phyloP scores from a whole-genome alignment of 2,329 filamentous ascomycete species.

The Aschersonia sp. region DNA sequence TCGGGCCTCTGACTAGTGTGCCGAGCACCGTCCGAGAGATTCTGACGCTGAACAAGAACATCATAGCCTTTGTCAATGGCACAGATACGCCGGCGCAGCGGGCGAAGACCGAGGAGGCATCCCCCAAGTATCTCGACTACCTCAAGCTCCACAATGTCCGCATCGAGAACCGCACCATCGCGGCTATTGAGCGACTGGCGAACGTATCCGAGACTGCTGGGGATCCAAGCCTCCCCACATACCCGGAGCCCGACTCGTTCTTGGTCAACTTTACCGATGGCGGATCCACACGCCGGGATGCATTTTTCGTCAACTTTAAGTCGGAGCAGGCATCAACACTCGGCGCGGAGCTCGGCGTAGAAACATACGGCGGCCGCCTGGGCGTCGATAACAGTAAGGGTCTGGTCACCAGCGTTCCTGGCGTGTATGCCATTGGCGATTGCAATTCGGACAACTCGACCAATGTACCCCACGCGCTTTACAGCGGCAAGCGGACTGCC shows the following conservation, averaged over 20 bases:
- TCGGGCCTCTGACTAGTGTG: conserved; percentile 29
- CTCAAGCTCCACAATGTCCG: conserved; percentile 33
- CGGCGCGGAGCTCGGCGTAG: conserved; percentile 30
- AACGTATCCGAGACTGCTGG: conserved; percentile 19
- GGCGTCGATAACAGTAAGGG: conserved; percentile 24
- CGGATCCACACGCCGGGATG: conserved; percentile 26
- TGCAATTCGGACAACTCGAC: conserved; percentile 44
- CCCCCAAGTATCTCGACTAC: conserved; percentile 32
- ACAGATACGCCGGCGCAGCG: conserved; percentile 32
- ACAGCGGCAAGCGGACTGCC: conserved; percentile 40
- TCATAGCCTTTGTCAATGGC: conserved; percentile 45
- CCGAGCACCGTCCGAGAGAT: conserved; percentile 34
- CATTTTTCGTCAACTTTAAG: conserved; percentile 35
- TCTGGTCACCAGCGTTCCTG: conserved; percentile 33
- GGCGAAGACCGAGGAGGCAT: conserved; percentile 20
- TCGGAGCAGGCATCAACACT: conserved; percentile 31
- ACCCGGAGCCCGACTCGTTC: conserved; percentile 39
- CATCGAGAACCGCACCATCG: conserved; percentile 41
- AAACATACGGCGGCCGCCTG: conserved; percentile 27
- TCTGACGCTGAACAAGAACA: conserved; percentile 36
- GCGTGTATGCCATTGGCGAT: conserved; percentile 44
- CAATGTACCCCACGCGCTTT: conserved; percentile 47
- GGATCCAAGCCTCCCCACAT: conserved; percentile 26
- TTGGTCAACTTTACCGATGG: conserved; percentile 35
- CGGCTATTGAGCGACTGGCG: conserved; percentile 28